Evolutionary conservation across 2,329 filamentous ascomycete species (phyloP).

Genomic region (Monosporascus sp.): DNA sequence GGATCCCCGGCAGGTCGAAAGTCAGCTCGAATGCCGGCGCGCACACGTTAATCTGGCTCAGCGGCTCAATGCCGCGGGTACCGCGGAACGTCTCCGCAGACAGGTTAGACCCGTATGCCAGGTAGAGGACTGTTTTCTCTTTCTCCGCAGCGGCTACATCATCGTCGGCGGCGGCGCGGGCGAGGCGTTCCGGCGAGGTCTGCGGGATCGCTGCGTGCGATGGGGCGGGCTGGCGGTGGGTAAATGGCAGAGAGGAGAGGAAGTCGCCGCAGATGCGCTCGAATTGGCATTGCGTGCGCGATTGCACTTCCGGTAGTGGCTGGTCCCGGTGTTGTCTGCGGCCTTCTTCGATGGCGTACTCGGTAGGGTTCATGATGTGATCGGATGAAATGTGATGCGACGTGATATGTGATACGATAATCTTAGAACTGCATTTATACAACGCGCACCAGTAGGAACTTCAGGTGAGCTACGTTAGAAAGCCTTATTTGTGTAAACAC

Average conservation of each 20-base stretch:
- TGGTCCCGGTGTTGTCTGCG: background rate
- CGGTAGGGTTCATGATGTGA: background rate
- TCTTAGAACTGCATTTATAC: background rate
- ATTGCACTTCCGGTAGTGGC: background rate
- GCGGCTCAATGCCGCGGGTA: conserved; percentile 69
- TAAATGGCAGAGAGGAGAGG: background rate
- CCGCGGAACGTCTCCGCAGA: conserved; percentile 74
- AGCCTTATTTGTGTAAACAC: too few relatives aligned
- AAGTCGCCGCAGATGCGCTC: background rate
- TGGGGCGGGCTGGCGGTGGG: conserved; percentile 1
- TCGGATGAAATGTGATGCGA: background rate
- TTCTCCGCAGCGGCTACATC: conserved; percentile 9
- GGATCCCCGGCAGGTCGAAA: conserved; percentile 80
- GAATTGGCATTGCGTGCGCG: background rate
- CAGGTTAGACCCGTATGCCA: conserved; percentile 91
- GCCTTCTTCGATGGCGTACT: background rate
- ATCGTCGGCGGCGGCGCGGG: conserved; percentile 23
- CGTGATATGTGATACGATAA: background rate
- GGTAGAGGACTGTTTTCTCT: conserved; percentile 60
- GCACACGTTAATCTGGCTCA: conserved; percentile 76
- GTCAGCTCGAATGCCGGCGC: conserved; percentile 73
- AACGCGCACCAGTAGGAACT: too few relatives aligned
- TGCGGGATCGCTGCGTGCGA: conserved; percentile 26
- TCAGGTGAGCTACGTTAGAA: too few relatives aligned
- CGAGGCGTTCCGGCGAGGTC: conserved; percentile 35